Base-by-base conservation (phyloP, 2,329 filamentous ascomycete species). In the Teratosphaeria zuluensis region DNA sequence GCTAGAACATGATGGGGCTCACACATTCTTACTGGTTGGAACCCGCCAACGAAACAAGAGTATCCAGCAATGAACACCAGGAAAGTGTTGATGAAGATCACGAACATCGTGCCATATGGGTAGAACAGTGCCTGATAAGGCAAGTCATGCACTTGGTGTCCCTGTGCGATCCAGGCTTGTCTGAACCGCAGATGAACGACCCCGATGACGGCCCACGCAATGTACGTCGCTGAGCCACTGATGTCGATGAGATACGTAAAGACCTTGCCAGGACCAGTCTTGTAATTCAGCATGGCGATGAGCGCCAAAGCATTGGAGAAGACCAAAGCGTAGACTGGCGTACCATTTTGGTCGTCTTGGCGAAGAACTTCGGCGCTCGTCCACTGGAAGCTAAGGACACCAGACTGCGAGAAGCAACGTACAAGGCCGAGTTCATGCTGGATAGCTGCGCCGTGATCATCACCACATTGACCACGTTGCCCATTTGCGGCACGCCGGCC, bases 81-180 rank as follows among this genome's bases (percentile, higher is more conserved):
- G 72, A 89, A 89, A 3, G 86, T 87, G 71, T 81, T 86, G 74
- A 87, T 86, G 69, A 84, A 81, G 3, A 88, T 75, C 1, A 86
- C 86, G 65, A 86, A 87, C 72, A 78, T 85, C 0, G 85, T 80
- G 51, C 86, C 77, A 66, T 76, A 88, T 0, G 86, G 86, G 72
- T 88, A 84, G 60, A 81, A 73, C 9, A 82, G 77, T 1, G 85
- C 84, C 30, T 74, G 76, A 71, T 86, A 89, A 2, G 55, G 59
- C 16, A 61, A 33, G 11, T 57, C 57, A 7, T 59, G 54, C 11
- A 57, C 32, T 21, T 28, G n/a, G 35, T 61, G 53, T 38, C 59
- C 59, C 51, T 59, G 59, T 2, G 53, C 52, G n/a, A n/a, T 58
- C 57, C 59, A 61, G 11, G 57, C 59, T 16, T 58, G 35, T 19